Evolutionary conservation across 495 filamentous ascomycete genomes (phyloP).

Genomic region (Neurospora pannonica): DNA sequence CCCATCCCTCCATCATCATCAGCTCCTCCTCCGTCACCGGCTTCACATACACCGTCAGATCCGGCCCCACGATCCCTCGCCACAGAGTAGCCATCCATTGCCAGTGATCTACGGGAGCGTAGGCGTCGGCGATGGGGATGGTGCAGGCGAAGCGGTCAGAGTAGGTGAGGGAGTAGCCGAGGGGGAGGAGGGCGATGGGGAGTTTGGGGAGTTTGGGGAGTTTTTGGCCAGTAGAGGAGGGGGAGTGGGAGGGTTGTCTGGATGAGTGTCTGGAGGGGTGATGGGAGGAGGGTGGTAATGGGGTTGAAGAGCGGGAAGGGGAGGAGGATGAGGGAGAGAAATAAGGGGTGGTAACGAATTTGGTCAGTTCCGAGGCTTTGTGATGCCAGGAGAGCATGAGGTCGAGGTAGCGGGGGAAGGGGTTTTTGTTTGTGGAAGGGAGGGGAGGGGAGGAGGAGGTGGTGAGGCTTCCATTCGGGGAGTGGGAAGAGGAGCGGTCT

Average conservation of each 20-base stretch:
- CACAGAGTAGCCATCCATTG: slow-evolving; percentile 96
- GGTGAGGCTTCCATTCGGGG: background rate
- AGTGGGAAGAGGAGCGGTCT: background rate
- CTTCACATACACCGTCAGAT: slow-evolving; percentile 70
- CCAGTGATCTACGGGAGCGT: slow-evolving; percentile 85
- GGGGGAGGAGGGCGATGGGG: slow-evolving; percentile 64
- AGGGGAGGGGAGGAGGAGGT: background rate
- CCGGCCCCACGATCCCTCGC: slow-evolving; percentile 77
- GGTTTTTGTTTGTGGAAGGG: slow-evolving; percentile 15
- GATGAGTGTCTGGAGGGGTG: background rate
- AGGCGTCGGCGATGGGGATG: slow-evolving; percentile 67
- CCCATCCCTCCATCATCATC: background rate
- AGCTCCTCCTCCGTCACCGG: slow-evolving; percentile 13
- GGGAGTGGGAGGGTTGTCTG: background rate
- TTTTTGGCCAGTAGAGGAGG: background rate
- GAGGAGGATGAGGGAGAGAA: background rate
- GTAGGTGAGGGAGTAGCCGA: slow-evolving; percentile 62
- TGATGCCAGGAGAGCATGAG: slow-evolving; percentile 64
- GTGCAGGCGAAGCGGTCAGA: slow-evolving; percentile 63
- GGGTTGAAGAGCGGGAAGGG: background rate
- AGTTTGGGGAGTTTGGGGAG: slow-evolving; percentile 32
- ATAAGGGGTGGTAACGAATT: slow-evolving; percentile 44
- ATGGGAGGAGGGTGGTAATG: background rate
- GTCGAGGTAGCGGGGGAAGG: slow-evolving; percentile 56
- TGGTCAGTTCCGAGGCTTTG: slow-evolving; percentile 54